Base-by-base conservation (phyloP, 2,329 filamentous ascomycete species). In the Monosporascus sp. region DNA sequence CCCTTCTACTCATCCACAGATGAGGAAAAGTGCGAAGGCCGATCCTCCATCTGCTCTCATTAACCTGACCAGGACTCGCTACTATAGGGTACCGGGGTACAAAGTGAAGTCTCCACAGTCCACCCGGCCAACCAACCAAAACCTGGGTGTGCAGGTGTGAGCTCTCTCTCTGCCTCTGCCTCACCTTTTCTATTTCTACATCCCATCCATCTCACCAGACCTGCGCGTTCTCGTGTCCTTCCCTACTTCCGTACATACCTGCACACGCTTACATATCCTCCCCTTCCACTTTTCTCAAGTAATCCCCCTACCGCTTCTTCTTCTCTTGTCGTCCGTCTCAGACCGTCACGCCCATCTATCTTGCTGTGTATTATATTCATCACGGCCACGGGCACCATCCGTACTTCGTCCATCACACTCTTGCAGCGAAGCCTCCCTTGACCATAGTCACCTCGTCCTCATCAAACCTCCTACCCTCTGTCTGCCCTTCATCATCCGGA, bases 241-340 rank as follows among this genome's bases (percentile, higher is more conserved):
- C 54, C 49, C 46, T 50, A 52, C 56, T n/a, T 26, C 47, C 47
- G 9, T 31, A 38, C 41, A 37, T 22, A 52, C 43, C 17, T 31
- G 31, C 41, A 49, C 49, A 48, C 38, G 22, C 49, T 47, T 49
- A 36, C 49, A 51, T 41, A 26, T 51, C 51, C 27, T 41, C 50
- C 48, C 26, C 53, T 61, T 56, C 61, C 61, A 54, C 60, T 60
- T 57, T 57, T 58, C 58, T 61, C 56, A 55, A 57, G 56, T 61
- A 60, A 61, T 60, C 61, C 69, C 60, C 58, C 53, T 62, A 59
- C 56, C 56, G 52, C 59, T 40, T 60, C 53, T 53, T 36, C 52
- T 51, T 52, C 34, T 57, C 40, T 47, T 49, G 19, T 17, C 11
- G 38, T 31, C 38, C 55, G 40, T 43, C 40, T 16, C 20, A 43